Base-by-base conservation (phyloP, 805 yeast species). In the Metschnikowia noctiluminum region DNA sequence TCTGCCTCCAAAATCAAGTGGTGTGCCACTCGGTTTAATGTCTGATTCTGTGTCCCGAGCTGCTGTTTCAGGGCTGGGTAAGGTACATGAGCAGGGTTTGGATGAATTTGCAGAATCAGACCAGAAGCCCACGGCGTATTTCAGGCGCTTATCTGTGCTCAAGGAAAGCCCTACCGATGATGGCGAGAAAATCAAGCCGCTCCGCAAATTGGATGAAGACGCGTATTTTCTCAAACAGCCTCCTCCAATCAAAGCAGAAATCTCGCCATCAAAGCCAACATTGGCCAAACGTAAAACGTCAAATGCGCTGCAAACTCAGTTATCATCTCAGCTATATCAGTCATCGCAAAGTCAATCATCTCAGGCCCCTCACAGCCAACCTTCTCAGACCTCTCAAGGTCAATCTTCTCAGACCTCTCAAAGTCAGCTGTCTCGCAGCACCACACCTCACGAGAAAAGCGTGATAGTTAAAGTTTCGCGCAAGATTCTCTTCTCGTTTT, bases 111-210 rank as follows among this genome's bases (percentile, higher is more conserved):
- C 54, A 36, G 72, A 65, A 14, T 76, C 72, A 45, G 80, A 76
- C 40, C 77, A 71, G 38, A 79, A 76, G 55, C 79, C 80, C 35
- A 80, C 79, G 21, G 88, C 87, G 26, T 83, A 82, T 59, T 82
- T 83, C 65, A 73, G 84, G 57, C 71, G 89, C 51, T 63, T 85
- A 36, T 82, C 89, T 0, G 81, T 85, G 0, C 62, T 85, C 13
- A 84, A 82, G 10, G 90, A 85, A 50, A 54, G 56, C 12, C 77
- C 77, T 4, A 39, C 48, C 2, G 74, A 68, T 43, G 71, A 64
- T 21, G 21, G 21, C 2, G 21, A 21, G 21, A 21, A 21, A 21
- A 4, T 2, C 21, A 4, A 21, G 4, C 21, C 21, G 21, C 21
- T 21, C 4, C 21, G 21, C 21, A 21, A 21, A 21, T 21, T 21